phyloP scores from a whole-genome alignment of 2,329 filamentous ascomycete genomes.

The Leptosphaerulina australis region DNA sequence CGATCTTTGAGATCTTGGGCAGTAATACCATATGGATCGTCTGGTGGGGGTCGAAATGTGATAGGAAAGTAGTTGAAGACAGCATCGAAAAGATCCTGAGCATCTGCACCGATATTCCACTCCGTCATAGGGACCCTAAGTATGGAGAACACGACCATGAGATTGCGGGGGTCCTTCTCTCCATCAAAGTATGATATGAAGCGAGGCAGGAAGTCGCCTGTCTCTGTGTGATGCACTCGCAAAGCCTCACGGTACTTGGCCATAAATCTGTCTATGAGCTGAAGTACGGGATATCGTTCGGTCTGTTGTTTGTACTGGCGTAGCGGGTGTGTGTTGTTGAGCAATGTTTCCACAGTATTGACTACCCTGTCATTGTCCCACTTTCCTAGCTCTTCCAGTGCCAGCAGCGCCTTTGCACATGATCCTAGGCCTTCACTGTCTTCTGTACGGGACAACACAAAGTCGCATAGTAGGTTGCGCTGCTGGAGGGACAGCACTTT shows the following conservation, averaged over 20 bases:
- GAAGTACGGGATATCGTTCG: slow-evolving; percentile 65
- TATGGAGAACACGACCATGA: slow-evolving; percentile 74
- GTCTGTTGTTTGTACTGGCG: slow-evolving; percentile 67
- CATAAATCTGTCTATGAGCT: slow-evolving; percentile 66
- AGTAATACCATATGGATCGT: slow-evolving; percentile 72
- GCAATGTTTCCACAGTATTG: slow-evolving; percentile 58
- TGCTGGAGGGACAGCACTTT: slow-evolving; percentile 66
- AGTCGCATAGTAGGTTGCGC: slow-evolving; percentile 64
- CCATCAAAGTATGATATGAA: slow-evolving; percentile 70
- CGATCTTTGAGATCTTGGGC: slow-evolving; percentile 70
- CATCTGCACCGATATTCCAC: slow-evolving; percentile 67
- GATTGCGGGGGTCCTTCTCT: slow-evolving; percentile 71
- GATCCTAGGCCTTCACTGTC: slow-evolving; percentile 60
- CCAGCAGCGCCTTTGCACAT: slow-evolving; percentile 63
- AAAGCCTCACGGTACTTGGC: slow-evolving; percentile 57
- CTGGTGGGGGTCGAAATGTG: slow-evolving; percentile 71
- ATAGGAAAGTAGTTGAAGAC: slow-evolving; percentile 77
- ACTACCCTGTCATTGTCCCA: slow-evolving; percentile 64
- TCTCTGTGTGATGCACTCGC: slow-evolving; percentile 58
- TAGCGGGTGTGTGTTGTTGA: slow-evolving; percentile 62
- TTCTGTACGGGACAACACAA: slow-evolving; percentile 68
- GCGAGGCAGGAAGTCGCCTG: slow-evolving; percentile 62
- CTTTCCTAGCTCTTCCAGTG: slow-evolving; percentile 64
- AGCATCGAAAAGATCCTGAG: slow-evolving; percentile 66
- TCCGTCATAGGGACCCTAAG: slow-evolving; percentile 70